Conservation (phyloP, 2,329 filamentous ascomycete genomes). For the Alternaria sp. region DNA sequence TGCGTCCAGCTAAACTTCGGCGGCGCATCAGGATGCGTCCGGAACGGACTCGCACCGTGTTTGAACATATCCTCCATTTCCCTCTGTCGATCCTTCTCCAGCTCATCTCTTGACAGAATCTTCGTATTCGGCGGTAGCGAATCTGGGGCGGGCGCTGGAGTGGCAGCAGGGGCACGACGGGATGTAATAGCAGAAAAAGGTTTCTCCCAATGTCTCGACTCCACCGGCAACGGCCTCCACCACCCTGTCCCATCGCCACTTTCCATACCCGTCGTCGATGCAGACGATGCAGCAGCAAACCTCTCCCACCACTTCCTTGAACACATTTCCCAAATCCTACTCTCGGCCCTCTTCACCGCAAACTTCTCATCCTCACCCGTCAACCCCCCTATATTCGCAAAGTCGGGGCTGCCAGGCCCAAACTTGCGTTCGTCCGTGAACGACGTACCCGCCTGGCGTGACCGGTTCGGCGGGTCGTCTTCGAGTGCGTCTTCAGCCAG, state of each 20-base stretch:
- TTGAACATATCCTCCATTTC: constrained; percentile 45
- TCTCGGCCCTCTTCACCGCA: constrained; percentile 77
- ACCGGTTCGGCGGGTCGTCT: constrained; percentile 57
- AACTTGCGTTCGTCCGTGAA: constrained; percentile 38
- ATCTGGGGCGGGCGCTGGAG: background rate
- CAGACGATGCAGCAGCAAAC: constrained; percentile 68
- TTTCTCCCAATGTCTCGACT: constrained; percentile 71
- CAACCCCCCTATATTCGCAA: constrained; percentile 70
- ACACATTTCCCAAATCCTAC: constrained; percentile 84
- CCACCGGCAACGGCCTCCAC: constrained; percentile 70
- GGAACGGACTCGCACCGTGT: constrained; percentile 55
- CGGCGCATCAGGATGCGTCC: constrained; percentile 53
- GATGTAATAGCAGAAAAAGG: background rate
- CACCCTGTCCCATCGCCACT: constrained; percentile 55
- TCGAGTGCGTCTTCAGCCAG: constrained; percentile 56
- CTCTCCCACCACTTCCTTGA: constrained; percentile 73
- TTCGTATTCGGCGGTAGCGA: constrained; percentile 21
- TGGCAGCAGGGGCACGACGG: background rate
- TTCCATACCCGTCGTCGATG: constrained; percentile 59
- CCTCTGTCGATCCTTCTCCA: constrained; percentile 33
- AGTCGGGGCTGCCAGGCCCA: constrained; percentile 57
- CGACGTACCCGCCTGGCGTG: constrained; percentile 31
- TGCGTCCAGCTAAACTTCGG: constrained; percentile 61
- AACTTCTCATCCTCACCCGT: constrained; percentile 84
- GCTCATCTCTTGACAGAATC: constrained; percentile 22